phyloP scores from a whole-genome alignment of 306 rosid species.

The Dalbergia cultrata region DNA sequence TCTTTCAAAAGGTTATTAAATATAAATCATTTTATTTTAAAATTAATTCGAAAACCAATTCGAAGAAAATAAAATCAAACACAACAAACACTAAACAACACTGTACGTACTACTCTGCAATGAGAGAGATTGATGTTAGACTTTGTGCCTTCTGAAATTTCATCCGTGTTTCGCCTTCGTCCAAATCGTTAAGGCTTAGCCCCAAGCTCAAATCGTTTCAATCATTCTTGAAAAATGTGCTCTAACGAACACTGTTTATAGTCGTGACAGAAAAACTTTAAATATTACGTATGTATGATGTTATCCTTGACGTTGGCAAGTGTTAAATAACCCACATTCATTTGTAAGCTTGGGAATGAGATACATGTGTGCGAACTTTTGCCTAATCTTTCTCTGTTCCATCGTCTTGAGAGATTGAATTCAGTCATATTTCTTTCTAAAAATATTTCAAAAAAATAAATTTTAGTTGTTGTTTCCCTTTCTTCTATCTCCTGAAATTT shows the following conservation, averaged over 20 bases:
- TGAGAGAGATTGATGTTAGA: not conserved
- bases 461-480: too few species aligned
- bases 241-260: not conserved
- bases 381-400: too few species aligned
- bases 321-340: not conserved
- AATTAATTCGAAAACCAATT: too few species aligned
- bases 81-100: not conserved
- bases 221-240: not conserved
- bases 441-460: too few species aligned
- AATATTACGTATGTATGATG: conserved; percentile 35
- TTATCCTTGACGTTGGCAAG: conserved; percentile 21
- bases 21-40: too few species aligned
- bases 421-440: too few species aligned
- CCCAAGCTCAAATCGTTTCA: not conserved
- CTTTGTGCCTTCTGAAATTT: not conserved
- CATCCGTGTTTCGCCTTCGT: not conserved
- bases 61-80: too few species aligned
- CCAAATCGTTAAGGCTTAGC: not conserved
- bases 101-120: not conserved
- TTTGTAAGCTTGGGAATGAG: too few species aligned
- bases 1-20: too few species aligned
- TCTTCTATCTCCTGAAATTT: too few species aligned
- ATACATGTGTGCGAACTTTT: too few species aligned
- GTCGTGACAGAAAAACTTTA: not conserved
- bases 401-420: too few species aligned